Evolutionary conservation across 495 filamentous ascomycete genomes (phyloP).

Genomic region (Trypethelium eluteriae): DNA sequence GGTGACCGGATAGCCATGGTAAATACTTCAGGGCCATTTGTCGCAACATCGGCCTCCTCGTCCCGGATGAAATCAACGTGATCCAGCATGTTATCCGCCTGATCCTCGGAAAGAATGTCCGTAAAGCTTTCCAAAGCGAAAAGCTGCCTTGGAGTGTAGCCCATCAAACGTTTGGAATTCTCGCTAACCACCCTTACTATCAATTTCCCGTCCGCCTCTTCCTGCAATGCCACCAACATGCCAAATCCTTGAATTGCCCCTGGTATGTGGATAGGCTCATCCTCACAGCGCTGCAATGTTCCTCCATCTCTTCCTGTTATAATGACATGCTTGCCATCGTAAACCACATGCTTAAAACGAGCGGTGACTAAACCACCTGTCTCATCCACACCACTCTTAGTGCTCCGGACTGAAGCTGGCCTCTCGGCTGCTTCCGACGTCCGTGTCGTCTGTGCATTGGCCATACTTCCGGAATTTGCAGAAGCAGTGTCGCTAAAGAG

Average conservation of each 20-base stretch:
- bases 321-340: slow-evolving; percentile 74
- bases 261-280: slow-evolving; percentile 88
- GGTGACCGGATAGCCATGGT: slow-evolving; percentile 59
- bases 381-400: slow-evolving; percentile 28
- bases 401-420: slow-evolving; percentile 18
- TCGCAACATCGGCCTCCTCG: slow-evolving; percentile 60
- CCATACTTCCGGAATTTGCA: neutral
- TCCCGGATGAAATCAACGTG: slow-evolving; percentile 82
- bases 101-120: slow-evolving; percentile 74
- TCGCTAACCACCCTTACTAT: slow-evolving; percentile 76
- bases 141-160: slow-evolving; percentile 68
- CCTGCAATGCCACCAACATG: slow-evolving; percentile 65
- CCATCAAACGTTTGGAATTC: slow-evolving; percentile 70
- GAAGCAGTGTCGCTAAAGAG: neutral
- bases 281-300: slow-evolving; percentile 71
- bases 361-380: slow-evolving; percentile 48
- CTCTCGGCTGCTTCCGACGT: neutral
- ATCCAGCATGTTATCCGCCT: slow-evolving; percentile 72
- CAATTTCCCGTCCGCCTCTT: slow-evolving; percentile 59
- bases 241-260: slow-evolving; percentile 88
- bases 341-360: slow-evolving; percentile 73
- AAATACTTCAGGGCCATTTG: slow-evolving; percentile 83
- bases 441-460: neutral
- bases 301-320: slow-evolving; percentile 70
- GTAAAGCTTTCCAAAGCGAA: slow-evolving; percentile 70